phyloP scores from a whole-genome alignment of 768 basidiomycete species.

The Suillus ampliporus region DNA sequence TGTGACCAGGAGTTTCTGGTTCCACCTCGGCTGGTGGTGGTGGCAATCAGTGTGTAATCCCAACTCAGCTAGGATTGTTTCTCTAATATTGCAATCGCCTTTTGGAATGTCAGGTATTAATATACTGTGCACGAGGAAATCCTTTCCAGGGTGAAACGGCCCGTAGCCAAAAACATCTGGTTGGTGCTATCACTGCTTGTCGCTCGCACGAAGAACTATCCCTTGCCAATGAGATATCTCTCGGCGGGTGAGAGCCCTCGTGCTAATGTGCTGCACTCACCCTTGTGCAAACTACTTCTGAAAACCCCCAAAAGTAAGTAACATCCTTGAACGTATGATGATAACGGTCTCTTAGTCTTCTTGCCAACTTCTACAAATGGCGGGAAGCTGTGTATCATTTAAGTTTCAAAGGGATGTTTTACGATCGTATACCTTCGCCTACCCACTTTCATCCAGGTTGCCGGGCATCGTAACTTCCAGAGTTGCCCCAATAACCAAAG shows the following conservation, averaged over 20 bases:
- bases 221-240: not conserved
- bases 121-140: not conserved
- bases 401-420: not conserved
- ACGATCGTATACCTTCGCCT: not conserved
- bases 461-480: not conserved
- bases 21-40: not conserved
- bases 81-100: not conserved
- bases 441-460: not conserved
- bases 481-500: not conserved
- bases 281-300: too few species aligned
- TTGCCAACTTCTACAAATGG: not conserved
- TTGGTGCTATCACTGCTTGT: not conserved
- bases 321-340: not conserved
- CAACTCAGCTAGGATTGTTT: not conserved
- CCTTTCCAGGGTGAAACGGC: not conserved
- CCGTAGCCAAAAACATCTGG: not conserved
- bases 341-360: not conserved
- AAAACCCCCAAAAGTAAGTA: not conserved
- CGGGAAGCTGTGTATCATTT: not conserved
- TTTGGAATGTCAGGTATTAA: too few species aligned
- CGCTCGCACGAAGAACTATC: not conserved
- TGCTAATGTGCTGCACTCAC: not conserved
- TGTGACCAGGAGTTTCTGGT: not conserved
- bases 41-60: not conserved
- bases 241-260: not conserved